These are phyloP conservation scores for Hygrophorus pudorinus DNA, from an alignment of 768 basidiomycete species.

Conservation along the genomic window DNA sequence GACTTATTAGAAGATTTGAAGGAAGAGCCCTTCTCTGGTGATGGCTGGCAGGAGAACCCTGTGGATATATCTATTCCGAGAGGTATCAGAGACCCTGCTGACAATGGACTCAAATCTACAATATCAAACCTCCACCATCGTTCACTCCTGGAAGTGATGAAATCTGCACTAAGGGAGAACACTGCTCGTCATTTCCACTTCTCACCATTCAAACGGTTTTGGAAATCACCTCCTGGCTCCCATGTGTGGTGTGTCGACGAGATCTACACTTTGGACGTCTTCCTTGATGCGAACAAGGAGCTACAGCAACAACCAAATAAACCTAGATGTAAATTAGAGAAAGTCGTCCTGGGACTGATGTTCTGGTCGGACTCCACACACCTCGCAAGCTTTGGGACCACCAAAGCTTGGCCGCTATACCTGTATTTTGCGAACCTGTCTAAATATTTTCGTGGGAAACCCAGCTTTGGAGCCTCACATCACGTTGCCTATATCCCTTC, in stretches of 20 bases:
- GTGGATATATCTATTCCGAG: conserved; percentile 12
- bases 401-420: too few relatives aligned
- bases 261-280: conserved; percentile 11
- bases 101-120: conserved; percentile 12
- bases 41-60: conserved; percentile 10
- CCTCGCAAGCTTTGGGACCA: conserved; percentile 25
- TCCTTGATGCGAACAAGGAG: conserved; percentile 10
- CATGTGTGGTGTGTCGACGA: conserved; percentile 12
- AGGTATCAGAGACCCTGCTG: conserved; percentile 4
- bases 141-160: conserved; percentile 16
- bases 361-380: conserved; percentile 24
- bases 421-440: too few relatives aligned
- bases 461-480: conserved; percentile 15
- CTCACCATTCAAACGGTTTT: conserved; percentile 16
- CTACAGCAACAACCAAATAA: conserved; percentile 11
- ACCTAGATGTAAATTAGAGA: conserved; percentile 12
- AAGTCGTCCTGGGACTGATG: conserved; percentile 16
- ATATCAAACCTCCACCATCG: too few relatives aligned
- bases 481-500: conserved; percentile 32
- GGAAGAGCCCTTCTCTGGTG: not conserved
- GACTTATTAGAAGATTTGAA: conserved; percentile 6
- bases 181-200: conserved; percentile 12
- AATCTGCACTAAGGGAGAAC: conserved; percentile 10
- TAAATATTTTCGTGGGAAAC: conserved; percentile 18
- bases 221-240: conserved; percentile 14